Evolutionary conservation across 2,329 filamentous ascomycete genomes (phyloP), one percentile per base, ranked within the genome.

Genomic region (Colletotrichum eleusines): DNA sequence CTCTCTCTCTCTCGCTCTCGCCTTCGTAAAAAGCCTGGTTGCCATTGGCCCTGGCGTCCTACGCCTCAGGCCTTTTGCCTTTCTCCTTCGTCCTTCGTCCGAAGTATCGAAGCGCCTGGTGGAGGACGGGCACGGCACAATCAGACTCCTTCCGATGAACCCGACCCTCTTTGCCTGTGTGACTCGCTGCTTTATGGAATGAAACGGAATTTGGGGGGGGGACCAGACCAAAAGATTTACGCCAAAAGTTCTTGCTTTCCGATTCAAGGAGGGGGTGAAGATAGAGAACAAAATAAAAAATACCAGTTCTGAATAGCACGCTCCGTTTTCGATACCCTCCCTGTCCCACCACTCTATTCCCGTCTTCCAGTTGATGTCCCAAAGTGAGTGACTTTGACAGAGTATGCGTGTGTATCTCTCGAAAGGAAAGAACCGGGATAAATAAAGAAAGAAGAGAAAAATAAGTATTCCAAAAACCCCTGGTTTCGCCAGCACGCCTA

Each of bases 101-200:
- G 63, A 66, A 44, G 33, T 35, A 20, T 35, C 40, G 40, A 33
- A 18, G 42, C 11, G 42, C 3, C 48, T 48, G 63, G n/a, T 7
- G 54, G 38, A 26, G 63, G 26, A 61, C 62, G 48, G n/a, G 48
- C 63, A 55, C 61, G n/a, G 38, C 5, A 33, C 28, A 26, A 35
- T 14, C 38, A 48, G 28, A 35, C 26, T 63, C 57, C 58, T 67
- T 67, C 63, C 68, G 57, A 71, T 62, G 68, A 71, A 71, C 63
- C 44, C 59, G 28, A 67, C 63, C 28, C 44, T 28, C 20, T 33
- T 7, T 33, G 31, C 44, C 18, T 31, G 9, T 5, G 16, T 35
- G 26, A 55, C 28, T 23, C 33, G 42, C 33, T 18, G 59, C 51
- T 18, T n/a, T 26, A 60, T 26, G 14, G 14, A 46, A 7, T 46